These are phyloP conservation scores for Metschnikowia proteae DNA, from an alignment of 805 yeast genomes.

Conservation along the genomic window DNA sequence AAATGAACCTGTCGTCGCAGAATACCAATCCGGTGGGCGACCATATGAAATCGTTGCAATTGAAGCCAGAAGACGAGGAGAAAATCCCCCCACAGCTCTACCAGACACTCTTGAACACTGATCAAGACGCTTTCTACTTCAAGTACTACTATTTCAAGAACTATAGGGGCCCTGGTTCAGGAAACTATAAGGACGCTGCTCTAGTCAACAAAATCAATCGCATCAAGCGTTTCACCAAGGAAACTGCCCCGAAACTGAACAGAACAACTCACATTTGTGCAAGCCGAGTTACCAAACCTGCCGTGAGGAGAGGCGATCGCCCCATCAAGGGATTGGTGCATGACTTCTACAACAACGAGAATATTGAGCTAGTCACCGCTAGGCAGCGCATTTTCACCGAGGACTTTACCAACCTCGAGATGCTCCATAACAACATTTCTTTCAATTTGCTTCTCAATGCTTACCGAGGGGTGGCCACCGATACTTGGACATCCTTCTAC, in stretches of 20 bases:
- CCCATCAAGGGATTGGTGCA: constrained; percentile 38
- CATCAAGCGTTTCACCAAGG: constrained; percentile 19
- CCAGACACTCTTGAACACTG: constrained; percentile 33
- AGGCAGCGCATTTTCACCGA: constrained; percentile 30
- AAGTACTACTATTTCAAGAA: constrained; percentile 40
- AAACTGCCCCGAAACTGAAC: constrained; percentile 11
- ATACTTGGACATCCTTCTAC: constrained; percentile 39
- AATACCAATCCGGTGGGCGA: constrained; percentile 13
- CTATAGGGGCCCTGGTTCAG: constrained; percentile 44
- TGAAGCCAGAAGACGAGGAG: constrained; percentile 23
- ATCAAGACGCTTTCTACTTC: constrained; percentile 33
- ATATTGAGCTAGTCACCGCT: constrained; percentile 28
- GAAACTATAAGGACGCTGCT: constrained; percentile 44
- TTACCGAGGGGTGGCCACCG: constrained; percentile 35
- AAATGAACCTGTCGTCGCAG: constrained; percentile 22
- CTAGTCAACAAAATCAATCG: constrained; percentile 38
- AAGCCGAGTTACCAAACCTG: constrained; percentile 17
- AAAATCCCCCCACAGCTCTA: constrained; percentile 34
- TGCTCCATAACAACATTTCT: constrained; percentile 41
- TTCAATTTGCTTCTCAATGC: constrained; percentile 39
- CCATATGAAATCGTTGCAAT: constrained; percentile 10
- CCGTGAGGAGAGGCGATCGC: constrained; percentile 17
- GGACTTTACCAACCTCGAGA: constrained; percentile 38
- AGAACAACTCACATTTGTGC: constrained; percentile 25
- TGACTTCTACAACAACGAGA: constrained; percentile 29